Percentiles rank a stretch among this genome's conserved stretches.
phyloP scores from a whole-genome alignment of 768 basidiomycete genomes.

The Baorangia bicolor region DNA sequence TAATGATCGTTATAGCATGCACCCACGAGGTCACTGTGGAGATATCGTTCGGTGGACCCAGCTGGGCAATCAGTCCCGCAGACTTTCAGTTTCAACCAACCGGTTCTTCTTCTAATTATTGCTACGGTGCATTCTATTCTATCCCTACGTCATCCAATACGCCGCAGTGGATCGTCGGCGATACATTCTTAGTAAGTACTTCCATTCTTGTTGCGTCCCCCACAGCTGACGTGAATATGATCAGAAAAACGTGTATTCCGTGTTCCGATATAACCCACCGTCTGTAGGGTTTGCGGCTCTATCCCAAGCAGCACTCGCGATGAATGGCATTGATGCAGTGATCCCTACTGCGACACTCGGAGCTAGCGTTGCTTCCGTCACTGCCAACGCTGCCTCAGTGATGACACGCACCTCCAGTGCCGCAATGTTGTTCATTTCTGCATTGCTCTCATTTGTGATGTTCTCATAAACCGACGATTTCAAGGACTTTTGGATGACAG shows the following conservation, averaged over 20 bases:
- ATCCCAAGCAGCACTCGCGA: constrained; percentile 28
- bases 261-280: constrained; percentile 48
- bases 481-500: neutral
- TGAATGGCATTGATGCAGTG: constrained; percentile 23
- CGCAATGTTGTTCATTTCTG: constrained; percentile 6
- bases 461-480: neutral
- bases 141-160: constrained; percentile 50
- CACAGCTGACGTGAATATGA: neutral
- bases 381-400: constrained; percentile 12
- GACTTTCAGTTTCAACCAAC: constrained; percentile 52
- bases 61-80: constrained; percentile 45
- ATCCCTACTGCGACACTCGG: constrained; percentile 27
- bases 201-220: neutral
- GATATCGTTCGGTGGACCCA: constrained; percentile 44
- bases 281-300: constrained; percentile 51
- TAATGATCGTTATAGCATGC: constrained; percentile 41
- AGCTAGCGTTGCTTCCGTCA: constrained; percentile 11
- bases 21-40: constrained; percentile 34
- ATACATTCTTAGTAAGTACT: constrained; percentile 64
- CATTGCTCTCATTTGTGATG: constrained; percentile 6
- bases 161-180: constrained; percentile 86
- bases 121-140: constrained; percentile 85
- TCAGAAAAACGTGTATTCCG: constrained; percentile 57
- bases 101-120: constrained; percentile 47
- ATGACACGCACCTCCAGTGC: neutral